Percentiles rank a stretch among this genome's conserved stretches.
phyloP scores from a whole-genome alignment of 2,329 filamentous ascomycete genomes.

The Sphaerulina musiva region DNA sequence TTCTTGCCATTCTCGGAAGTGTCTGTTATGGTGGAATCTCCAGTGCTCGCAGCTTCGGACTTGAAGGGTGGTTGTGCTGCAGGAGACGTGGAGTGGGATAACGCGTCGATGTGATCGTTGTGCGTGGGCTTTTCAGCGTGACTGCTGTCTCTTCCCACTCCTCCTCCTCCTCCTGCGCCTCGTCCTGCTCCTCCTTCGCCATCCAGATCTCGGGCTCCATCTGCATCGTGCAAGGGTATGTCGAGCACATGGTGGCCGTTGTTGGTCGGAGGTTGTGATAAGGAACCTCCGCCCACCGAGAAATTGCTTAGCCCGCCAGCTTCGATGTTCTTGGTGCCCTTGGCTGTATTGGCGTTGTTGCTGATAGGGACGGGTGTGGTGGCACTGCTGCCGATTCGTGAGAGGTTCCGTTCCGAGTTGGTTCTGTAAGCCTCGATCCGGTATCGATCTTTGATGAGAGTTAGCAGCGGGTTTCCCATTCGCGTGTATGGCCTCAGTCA shows the following conservation, averaged over 20 bases:
- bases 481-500: constrained; percentile 12
- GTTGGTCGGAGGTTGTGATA: constrained; percentile 22
- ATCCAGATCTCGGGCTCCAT: constrained; percentile 27
- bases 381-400: constrained; percentile 10
- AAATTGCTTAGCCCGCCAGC: constrained; percentile 31
- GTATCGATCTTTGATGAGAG: constrained; percentile 15
- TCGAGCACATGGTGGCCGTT: constrained; percentile 13
- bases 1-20: constrained; percentile 23
- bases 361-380: neutral
- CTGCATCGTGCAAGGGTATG: constrained; percentile 18
- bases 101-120: constrained; percentile 20
- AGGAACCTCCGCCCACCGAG: constrained; percentile 23
- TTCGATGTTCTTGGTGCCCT: constrained; percentile 22
- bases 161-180: constrained; percentile 6
- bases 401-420: constrained; percentile 12
- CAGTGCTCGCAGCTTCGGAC: constrained; percentile 46
- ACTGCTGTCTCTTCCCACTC: constrained; percentile 7
- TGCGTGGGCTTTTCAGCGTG: constrained; percentile 25
- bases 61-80: constrained; percentile 38
- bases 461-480: constrained; percentile 17
- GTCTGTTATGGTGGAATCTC: constrained; percentile 48
- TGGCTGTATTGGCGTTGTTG: constrained; percentile 10
- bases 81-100: constrained; percentile 25
- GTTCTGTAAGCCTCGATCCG: constrained; percentile 11
- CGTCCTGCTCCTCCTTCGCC: constrained; percentile 6